phyloP scores from a whole-genome alignment of 495 filamentous ascomycete species.

The Penicillium paradoxum region DNA sequence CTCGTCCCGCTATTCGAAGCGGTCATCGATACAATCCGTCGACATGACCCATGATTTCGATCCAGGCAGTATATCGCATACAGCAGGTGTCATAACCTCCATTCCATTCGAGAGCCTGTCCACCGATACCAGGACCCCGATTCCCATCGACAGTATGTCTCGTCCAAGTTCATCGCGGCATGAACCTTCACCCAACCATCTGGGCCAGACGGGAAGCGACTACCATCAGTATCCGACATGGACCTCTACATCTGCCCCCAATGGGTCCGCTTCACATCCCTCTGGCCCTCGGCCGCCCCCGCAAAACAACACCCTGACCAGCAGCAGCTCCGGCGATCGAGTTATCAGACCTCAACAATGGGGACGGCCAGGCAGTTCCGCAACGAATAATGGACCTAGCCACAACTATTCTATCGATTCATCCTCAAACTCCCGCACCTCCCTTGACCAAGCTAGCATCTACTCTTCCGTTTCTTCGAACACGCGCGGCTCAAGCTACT shows the following conservation, averaged over 20 bases:
- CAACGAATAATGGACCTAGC: slow-evolving; percentile 50
- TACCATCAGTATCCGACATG: slow-evolving; percentile 87
- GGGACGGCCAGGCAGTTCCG: slow-evolving; percentile 54
- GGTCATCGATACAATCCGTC: slow-evolving; percentile 69
- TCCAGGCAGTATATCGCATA: slow-evolving; percentile 57
- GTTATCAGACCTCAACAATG: slow-evolving; percentile 68
- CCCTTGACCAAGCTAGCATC: slow-evolving; percentile 64
- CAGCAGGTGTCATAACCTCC: slow-evolving; percentile 80
- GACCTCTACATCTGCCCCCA: slow-evolving; percentile 46
- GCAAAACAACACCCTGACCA: slow-evolving; percentile 63
- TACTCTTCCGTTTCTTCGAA: slow-evolving; percentile 57
- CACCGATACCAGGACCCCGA: slow-evolving; percentile 61
- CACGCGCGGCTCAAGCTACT: slow-evolving; percentile 58
- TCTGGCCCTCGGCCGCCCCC: slow-evolving; percentile 69
- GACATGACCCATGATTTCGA: slow-evolving; percentile 51
- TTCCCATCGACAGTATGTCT: slow-evolving; percentile 71
- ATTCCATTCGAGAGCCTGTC: slow-evolving; percentile 82
- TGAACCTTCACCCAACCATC: slow-evolving; percentile 73
- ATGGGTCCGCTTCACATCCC: slow-evolving; percentile 51
- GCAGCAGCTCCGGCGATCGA: slow-evolving; percentile 57
- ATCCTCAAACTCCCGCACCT: slow-evolving; percentile 63
- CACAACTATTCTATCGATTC: slow-evolving; percentile 61
- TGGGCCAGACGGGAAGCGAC: slow-evolving; percentile 71
- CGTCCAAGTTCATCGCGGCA: slow-evolving; percentile 61
- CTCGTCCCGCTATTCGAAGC: slow-evolving; percentile 74